A percentile compares a stretch with the other conserved stretches of the same genome.
phyloP scores from a whole-genome alignment of 257 asterid genomes.

The Solanum sejunctum region DNA sequence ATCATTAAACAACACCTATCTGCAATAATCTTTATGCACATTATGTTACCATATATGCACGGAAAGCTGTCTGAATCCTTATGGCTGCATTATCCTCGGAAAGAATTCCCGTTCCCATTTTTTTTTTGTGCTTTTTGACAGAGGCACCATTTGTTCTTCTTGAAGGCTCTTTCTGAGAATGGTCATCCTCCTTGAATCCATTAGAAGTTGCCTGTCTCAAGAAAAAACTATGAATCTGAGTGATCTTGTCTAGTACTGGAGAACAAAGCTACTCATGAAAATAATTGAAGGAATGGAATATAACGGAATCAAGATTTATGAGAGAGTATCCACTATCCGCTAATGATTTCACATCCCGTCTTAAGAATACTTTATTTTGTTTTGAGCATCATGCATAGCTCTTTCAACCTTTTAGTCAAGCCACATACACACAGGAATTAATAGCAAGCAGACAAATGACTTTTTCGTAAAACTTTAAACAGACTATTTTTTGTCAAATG shows the following conservation, averaged over 20 bases:
- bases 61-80: conserved; percentile 69
- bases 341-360: neutral
- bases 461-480: neutral
- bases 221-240: neutral
- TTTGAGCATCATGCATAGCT: neutral
- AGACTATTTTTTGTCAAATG: neutral
- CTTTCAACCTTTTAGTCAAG: neutral
- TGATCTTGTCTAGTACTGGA: neutral
- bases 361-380: neutral
- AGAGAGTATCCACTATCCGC: neutral
- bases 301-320: neutral
- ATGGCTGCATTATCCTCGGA: conserved; percentile 62
- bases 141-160: conserved; percentile 17
- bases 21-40: neutral
- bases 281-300: neutral
- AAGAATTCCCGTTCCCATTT: conserved; percentile 16
- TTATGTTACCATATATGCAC: conserved; percentile 38
- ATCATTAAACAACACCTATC: neutral
- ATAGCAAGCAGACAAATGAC: neutral
- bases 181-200: neutral
- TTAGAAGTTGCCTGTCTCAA: neutral
- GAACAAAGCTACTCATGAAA: neutral
- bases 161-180: conserved; percentile 7
- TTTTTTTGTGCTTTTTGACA: conserved; percentile 8
- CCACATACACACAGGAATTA: neutral